These are phyloP conservation scores for Aegilops sharonensis DNA, from an alignment of 176 grass and related monocot species.

Conservation along the genomic window DNA sequence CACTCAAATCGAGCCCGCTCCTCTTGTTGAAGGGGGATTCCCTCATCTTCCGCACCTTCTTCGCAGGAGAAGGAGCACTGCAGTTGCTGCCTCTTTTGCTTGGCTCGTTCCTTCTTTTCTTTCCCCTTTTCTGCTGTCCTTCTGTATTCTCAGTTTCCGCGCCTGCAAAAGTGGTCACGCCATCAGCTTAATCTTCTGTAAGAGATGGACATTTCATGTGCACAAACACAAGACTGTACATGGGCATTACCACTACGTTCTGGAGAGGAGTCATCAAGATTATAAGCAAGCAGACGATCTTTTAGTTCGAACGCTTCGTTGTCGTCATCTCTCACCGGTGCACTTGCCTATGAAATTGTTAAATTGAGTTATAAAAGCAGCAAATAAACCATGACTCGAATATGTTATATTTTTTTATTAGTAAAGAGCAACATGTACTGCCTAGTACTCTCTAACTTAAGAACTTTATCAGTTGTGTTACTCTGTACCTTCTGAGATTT, in stretches of 20 bases:
- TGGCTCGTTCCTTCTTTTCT: slow-evolving; percentile 27
- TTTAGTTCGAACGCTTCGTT: slow-evolving; percentile 36
- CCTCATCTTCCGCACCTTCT: slow-evolving; percentile 72
- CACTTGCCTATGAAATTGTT: slow-evolving; percentile 32
- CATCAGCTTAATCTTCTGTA: slow-evolving; percentile 12
- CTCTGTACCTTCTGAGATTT: slow-evolving; percentile 27
- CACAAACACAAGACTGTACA: neutral
- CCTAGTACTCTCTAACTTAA: neutral
- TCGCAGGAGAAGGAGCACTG: slow-evolving; percentile 44
- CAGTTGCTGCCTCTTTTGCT: slow-evolving; percentile 47
- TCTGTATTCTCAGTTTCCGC: slow-evolving; percentile 25
- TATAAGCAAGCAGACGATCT: slow-evolving; percentile 41
- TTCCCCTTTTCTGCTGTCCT: neutral
- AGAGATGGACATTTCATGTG: neutral
- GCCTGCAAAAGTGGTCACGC: slow-evolving; percentile 25
- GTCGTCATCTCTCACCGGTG: slow-evolving; percentile 31
- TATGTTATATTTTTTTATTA: neutral
- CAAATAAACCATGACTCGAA: neutral
- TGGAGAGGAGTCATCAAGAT: slow-evolving; percentile 27
- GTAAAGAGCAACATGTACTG: neutral
- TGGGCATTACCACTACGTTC: slow-evolving; percentile 36
- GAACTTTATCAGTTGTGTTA: neutral
- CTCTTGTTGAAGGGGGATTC: slow-evolving; percentile 82
- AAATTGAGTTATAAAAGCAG: neutral
- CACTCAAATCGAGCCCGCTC: slow-evolving; percentile 35